Evolutionary conservation across 1,284 basidiomycete species (phyloP).

Genomic region (Ustilago cynodontis): DNA sequence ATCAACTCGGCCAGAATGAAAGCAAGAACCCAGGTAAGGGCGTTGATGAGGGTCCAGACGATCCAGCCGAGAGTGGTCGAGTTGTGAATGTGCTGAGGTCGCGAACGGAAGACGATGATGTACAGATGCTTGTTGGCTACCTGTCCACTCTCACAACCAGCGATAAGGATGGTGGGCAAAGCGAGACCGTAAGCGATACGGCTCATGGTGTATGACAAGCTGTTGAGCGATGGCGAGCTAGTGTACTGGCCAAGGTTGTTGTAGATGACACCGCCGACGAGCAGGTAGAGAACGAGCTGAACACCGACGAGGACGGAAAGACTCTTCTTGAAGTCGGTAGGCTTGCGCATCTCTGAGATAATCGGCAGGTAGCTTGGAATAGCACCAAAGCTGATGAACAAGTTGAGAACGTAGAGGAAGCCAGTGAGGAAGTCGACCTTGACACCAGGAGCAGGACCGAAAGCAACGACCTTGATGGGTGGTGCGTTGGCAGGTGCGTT

Average conservation of each 20-base stretch:
- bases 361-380: constrained; percentile 61
- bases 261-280: constrained; percentile 65
- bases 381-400: constrained; percentile 60
- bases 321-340: constrained; percentile 54
- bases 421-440: constrained; percentile 56
- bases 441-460: constrained; percentile 51
- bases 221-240: constrained; percentile 61
- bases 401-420: constrained; percentile 55
- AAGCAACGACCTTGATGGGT: constrained; percentile 48
- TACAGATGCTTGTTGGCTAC: constrained; percentile 60
- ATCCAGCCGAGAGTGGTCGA: constrained; percentile 50
- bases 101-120: constrained; percentile 53
- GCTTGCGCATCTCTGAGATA: constrained; percentile 64
- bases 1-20: constrained; percentile 61
- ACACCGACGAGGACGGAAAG: constrained; percentile 46
- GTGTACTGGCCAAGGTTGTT: constrained; percentile 63
- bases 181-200: constrained; percentile 63
- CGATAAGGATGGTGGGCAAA: constrained; percentile 61
- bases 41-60: constrained; percentile 59
- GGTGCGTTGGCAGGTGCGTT: constrained; percentile 44
- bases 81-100: constrained; percentile 52
- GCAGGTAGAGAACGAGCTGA: constrained; percentile 60
- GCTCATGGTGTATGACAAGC: constrained; percentile 43
- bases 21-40: constrained; percentile 55
- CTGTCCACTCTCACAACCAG: constrained; percentile 61